Evolutionary conservation across 495 filamentous ascomycete genomes (phyloP).

Genomic region (Penicillium desertorum): DNA sequence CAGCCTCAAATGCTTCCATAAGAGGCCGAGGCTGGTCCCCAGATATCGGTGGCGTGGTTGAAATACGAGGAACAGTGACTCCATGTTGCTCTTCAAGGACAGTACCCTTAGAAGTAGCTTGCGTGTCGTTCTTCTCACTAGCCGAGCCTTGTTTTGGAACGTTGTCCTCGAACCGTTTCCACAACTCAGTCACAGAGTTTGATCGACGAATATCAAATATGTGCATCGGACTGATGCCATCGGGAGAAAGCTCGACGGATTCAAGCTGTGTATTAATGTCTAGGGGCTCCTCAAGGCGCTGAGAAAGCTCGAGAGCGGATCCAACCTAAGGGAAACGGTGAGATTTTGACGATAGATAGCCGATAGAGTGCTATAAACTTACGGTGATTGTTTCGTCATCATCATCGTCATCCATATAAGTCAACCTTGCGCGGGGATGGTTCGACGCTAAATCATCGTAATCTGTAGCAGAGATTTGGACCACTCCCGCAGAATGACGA

Average conservation of each 20-base stretch:
- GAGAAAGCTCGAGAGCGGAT: slow-evolving; percentile 50
- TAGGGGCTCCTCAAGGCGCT: slow-evolving; percentile 50
- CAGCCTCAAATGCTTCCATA: slow-evolving; percentile 52
- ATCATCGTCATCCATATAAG: slow-evolving; percentile 57
- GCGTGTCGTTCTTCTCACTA: slow-evolving; percentile 2
- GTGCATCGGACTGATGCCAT: slow-evolving; percentile 37
- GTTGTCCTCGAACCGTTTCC: slow-evolving; percentile 36
- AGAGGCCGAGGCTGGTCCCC: slow-evolving; percentile 34
- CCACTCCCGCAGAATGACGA: slow-evolving; percentile 24
- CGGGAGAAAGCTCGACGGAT: slow-evolving; percentile 14
- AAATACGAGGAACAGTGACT: slow-evolving; percentile 1
- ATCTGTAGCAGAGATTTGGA: slow-evolving; percentile 43
- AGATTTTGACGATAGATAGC: slow-evolving; percentile 1
- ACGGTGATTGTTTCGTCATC: slow-evolving; percentile 58
- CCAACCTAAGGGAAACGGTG: slow-evolving; percentile 41
- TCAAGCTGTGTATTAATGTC: slow-evolving; percentile 8
- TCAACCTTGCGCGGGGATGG: slow-evolving; percentile 52
- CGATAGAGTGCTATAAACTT: slow-evolving; percentile 16
- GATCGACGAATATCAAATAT: slow-evolving; percentile 50
- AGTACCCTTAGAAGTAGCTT: slow-evolving; percentile 4
- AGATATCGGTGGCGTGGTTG: slow-evolving; percentile 3
- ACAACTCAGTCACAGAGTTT: slow-evolving; percentile 44
- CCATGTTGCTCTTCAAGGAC: slow-evolving; percentile 5
- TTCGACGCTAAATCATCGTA: slow-evolving; percentile 51
- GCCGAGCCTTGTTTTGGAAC: not conserved